Base-by-base conservation (phyloP, 2,329 filamentous ascomycete genomes). In the Conoideocrella luteorostrata region DNA sequence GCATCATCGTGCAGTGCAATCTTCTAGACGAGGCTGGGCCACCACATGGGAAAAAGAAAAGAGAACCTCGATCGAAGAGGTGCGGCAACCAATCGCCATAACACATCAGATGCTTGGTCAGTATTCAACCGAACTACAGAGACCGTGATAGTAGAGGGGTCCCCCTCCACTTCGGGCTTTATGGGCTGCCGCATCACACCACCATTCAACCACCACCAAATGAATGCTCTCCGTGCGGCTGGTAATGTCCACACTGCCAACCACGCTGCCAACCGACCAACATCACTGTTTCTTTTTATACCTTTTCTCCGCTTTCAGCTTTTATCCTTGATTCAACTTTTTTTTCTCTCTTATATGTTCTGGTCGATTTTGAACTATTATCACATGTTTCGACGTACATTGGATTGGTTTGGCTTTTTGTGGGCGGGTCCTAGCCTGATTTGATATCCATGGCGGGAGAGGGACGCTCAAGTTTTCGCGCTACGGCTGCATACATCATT, bases 391-490 rank as follows among this genome's bases (percentile, higher is more conserved):
- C 21, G 41, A 33, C 37, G 45, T 28, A 42, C 32, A 29, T 20
- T 30, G 21, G 24, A 35, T 33, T 33, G 34, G 21, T n/a, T 46
- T 47, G 22, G 22, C 26, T 43, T 40, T 24, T 22, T 12, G 35
- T 44, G 18, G 26, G 28, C 30, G n/a, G 28, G 24, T 18, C 24
- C 41, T 24, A 15, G 37, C 42, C 45, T 39, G 41, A 23, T 44
- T 40, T 41, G 45, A 47, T 47, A 47, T 47, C 32, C 41, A 32
- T 32, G 22, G 26, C 21, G 37, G 45, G 30, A 39, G 12, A 26
- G 30, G 26, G 13, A 18, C 24, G 22, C 17, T 42, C 29, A 40
- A 15, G 9, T 26, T 41, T 11, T 5, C 35, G n/a, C n/a, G n/a
- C n/a, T 32, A 30, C n/a, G 42, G 13, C 42, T 44, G 36, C 36